phyloP scores from a whole-genome alignment of 352 stramenopile genomes.

The Phytophthora vignae region DNA sequence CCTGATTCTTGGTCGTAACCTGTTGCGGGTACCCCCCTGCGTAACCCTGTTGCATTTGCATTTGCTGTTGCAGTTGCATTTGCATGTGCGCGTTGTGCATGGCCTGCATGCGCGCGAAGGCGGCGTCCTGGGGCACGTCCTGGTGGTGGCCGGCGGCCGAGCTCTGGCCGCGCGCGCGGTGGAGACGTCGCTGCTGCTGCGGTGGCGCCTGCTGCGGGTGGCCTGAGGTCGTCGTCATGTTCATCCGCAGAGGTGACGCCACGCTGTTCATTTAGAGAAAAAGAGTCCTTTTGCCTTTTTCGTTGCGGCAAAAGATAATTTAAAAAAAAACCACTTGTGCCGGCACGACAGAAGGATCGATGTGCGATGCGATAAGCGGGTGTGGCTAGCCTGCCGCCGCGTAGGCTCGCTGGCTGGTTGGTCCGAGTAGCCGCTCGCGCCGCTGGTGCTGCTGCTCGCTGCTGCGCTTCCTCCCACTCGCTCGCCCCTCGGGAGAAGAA shows the following conservation, averaged over 20 bases:
- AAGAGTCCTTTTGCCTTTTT: slow-evolving; percentile 8
- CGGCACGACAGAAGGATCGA: not conserved
- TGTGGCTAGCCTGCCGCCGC: not conserved
- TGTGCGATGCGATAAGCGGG: not conserved
- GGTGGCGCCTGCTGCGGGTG: slow-evolving; percentile 25
- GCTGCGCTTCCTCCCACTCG: slow-evolving; percentile 23
- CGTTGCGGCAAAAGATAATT: slow-evolving; percentile 2
- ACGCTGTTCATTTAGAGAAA: slow-evolving; percentile 43
- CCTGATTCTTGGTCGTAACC: slow-evolving; percentile 20
- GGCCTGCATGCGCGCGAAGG: slow-evolving; percentile 20
- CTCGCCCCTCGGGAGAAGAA: slow-evolving; percentile 37
- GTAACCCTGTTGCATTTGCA: slow-evolving; percentile 43
- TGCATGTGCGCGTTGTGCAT: slow-evolving; percentile 19
- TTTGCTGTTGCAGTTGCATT: slow-evolving; percentile 31
- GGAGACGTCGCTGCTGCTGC: slow-evolving; percentile 24
- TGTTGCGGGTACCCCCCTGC: slow-evolving; percentile 26
- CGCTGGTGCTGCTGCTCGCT: not conserved
- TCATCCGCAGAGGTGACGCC: slow-evolving; percentile 47
- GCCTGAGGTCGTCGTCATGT: slow-evolving; percentile 38
- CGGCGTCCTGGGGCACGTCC: slow-evolving; percentile 29
- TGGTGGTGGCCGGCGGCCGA: not conserved
- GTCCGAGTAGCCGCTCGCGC: slow-evolving; percentile 8
- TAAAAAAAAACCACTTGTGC: slow-evolving; percentile 1
- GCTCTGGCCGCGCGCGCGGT: slow-evolving; percentile 1
- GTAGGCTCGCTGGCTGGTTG: slow-evolving; percentile 1